These are phyloP conservation scores for Xylaria flabelliformis DNA, from an alignment of 495 filamentous ascomycete genomes.

Conservation along the genomic window DNA sequence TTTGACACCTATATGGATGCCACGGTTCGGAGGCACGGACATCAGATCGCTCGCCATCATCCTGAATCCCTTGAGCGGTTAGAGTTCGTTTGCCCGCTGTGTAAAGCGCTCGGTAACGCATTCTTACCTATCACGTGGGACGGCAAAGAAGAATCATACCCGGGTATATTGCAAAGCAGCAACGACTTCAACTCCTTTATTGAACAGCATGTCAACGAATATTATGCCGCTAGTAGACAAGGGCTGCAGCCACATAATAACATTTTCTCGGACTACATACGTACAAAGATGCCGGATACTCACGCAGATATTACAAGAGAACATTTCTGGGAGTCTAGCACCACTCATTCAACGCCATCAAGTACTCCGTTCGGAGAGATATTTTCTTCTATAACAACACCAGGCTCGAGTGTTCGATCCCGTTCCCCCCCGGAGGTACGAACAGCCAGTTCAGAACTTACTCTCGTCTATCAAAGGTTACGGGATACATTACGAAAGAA, in stretches of 20 bases:
- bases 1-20: constrained; percentile 90
- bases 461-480: constrained; percentile 79
- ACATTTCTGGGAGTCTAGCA: constrained; percentile 31
- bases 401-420: constrained; percentile 38
- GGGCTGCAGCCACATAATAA: constrained; percentile 52
- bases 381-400: constrained; percentile 35
- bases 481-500: constrained; percentile 79
- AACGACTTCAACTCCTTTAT: constrained; percentile 71
- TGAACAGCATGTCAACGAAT: constrained; percentile 47
- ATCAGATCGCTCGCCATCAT: constrained; percentile 92
- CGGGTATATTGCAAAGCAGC: constrained; percentile 66
- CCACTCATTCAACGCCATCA: constrained; percentile 34
- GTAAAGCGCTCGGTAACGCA: constrained; percentile 94
- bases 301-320: constrained; percentile 63
- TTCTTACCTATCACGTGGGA: constrained; percentile 98
- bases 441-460: constrained; percentile 70
- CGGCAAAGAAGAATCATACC: constrained; percentile 81
- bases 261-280: constrained; percentile 68
- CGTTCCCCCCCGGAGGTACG: constrained; percentile 43
- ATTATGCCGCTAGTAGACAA: constrained; percentile 47
- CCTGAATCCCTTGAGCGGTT: constrained; percentile 77
- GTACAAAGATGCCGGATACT: constrained; percentile 63
- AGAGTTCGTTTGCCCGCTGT: constrained; percentile 97
- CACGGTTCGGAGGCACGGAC: constrained; percentile 78
- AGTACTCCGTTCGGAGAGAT: constrained; percentile 36